Evolutionary conservation across 225 moss, liverwort and hornwort species (phyloP), one percentile per base, ranked within the genome.

Genomic region (Anthoceros angustus): DNA sequence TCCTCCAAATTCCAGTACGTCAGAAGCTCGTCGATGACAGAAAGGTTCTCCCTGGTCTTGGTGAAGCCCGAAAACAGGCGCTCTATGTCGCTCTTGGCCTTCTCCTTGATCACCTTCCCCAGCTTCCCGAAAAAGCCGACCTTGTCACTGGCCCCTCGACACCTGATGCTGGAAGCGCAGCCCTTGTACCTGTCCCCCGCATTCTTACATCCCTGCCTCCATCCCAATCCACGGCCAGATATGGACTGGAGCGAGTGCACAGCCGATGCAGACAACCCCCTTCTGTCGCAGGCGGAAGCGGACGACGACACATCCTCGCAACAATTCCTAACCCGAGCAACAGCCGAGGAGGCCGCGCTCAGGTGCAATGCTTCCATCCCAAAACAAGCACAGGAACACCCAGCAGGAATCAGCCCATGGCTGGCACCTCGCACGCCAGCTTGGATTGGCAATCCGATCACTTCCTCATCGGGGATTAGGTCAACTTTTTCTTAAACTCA

Each of bases 1-100:
- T 91, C 90, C 42, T 84, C 72, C 70, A 95, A 76, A 77, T 95
- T 95, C 94, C 94, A 95, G 67, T 95, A 95, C 3, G 90, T 95
- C 60, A 95, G 86, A 23, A 95, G 86, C 74, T 95, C 94, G 55
- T 95, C 94, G 9, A 95, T 88, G 5, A 95, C 94, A 6, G 88
- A 86, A 40, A 95, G 69, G 73, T 91, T 90, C 74, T 95, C 90
- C 42, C 94, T 77, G n/a, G 94, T 88, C 68, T 88, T 95, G 66
- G 88, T 80, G 65, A 95, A 95, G 14, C 94, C 94, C 20, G 82
- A 90, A 77, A 95, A 95, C 67, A 95, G 43, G 6, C 83, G 73
- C 74, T 95, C 78, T 26, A 95, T 91, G 68, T 95, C 94, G 61
- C 94, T 90, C 79, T 91, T 90, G 5, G 94, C 94, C 73, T 95